A percentile compares a stretch with the other conserved stretches of the same genome.
These are phyloP conservation scores for Marasmius sp. DNA, from an alignment of 1,284 basidiomycete species.

Conservation along the genomic window DNA sequence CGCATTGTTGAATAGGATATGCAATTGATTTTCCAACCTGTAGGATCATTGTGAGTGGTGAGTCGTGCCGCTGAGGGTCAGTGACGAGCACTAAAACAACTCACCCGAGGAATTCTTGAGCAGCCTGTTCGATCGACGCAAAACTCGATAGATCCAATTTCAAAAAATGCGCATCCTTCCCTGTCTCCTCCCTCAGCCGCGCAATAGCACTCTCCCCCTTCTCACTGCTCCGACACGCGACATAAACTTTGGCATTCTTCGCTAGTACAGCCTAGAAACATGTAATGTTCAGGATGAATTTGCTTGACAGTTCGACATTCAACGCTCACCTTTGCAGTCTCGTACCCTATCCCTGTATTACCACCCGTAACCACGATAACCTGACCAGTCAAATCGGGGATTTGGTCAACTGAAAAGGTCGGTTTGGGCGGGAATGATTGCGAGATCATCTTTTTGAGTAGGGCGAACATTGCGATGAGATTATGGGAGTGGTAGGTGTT, in stretches of 20 bases:
- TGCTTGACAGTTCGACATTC: not conserved
- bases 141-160: constrained; percentile 57
- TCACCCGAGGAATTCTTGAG: constrained; percentile 41
- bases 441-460: too few relatives aligned
- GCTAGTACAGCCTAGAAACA: not conserved
- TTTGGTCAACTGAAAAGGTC: constrained; percentile 3
- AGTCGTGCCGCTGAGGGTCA: too few relatives aligned
- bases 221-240: not conserved
- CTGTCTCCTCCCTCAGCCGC: not conserved
- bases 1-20: constrained; percentile 48
- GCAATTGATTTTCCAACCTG: constrained; percentile 39
- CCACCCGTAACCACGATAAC: constrained; percentile 18
- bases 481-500: too few relatives aligned
- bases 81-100: not conserved
- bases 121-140: constrained; percentile 44
- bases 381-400: constrained; percentile 8
- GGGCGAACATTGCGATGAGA: too few relatives aligned
- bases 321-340: constrained; percentile 16
- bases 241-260: constrained; percentile 5
- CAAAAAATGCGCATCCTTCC: constrained; percentile 24
- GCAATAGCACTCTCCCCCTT: not conserved
- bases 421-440: constrained; percentile 2
- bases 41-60: not conserved
- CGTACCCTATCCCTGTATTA: constrained; percentile 29
- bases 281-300: not conserved